Base-by-base conservation (phyloP, 768 basidiomycete species). In the Mrakia blollopis region DNA sequence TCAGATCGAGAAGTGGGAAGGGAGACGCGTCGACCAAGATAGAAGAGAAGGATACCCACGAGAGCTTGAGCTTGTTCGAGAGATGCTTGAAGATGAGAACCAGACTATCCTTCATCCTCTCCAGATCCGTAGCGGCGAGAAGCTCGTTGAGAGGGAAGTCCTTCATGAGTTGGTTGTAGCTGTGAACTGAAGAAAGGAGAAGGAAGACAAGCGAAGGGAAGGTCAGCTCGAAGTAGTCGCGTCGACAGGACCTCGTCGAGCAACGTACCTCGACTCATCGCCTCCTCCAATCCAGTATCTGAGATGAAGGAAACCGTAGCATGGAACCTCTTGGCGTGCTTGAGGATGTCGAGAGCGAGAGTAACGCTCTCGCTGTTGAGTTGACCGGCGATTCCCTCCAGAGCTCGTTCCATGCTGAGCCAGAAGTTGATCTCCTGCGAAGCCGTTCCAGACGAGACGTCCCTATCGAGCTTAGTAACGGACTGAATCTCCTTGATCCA, bases 391-490 rank as follows among this genome's bases (percentile, higher is more conserved):
- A 98, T 98, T 0, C 89, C 91, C 81, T 98, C 97, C 79, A 99
- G 84, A 9, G 94, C 94, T 62, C 92, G 87, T 83, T 99, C 97
- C 83, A 99, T 87, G 83, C 91, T 92, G 32, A 98, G 86, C 97
- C 97, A 98, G 81, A 99, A 98, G 84, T 98, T 98, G 86, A 99
- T 94, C 83, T 98, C 97, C 82, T 99, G 97, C 0, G 93, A 95
- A 2, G 97, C 96, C 0, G 96, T 98, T 2, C 96, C 96, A 7
- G 92, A 92, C 0, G 90, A 87, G 44, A 98, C 96, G 81, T 98
- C 96, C 32, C 97, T 87, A 2, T 89, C 90, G n/a, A 99, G 88
- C 82, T 96, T 97, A 9, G 97, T 98, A 71, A 98, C 94, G 0
- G 91, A 89, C 83, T 98, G 97, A 74, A 98, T 96, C 41, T 94